Percentiles rank a stretch among this genome's conserved stretches.
phyloP scores from a whole-genome alignment of 306 rosid genomes.

The Arachis stenosperma region DNA sequence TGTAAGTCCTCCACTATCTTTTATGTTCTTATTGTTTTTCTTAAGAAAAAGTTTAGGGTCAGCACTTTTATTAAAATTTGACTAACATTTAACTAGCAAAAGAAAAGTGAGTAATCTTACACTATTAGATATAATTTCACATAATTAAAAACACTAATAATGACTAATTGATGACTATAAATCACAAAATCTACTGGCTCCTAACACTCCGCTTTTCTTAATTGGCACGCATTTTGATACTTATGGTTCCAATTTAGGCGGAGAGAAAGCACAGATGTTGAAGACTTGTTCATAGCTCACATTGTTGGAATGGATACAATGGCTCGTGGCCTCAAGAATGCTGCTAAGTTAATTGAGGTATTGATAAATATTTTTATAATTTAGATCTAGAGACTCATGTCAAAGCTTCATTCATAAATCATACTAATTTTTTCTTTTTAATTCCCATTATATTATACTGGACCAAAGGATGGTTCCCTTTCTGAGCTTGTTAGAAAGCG shows the following conservation, averaged over 20 bases:
- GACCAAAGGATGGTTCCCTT: slow-evolving; percentile 77
- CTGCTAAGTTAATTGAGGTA: slow-evolving; percentile 80
- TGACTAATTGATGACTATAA: too few relatives aligned
- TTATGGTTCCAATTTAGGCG: slow-evolving; percentile 51
- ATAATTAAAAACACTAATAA: too few relatives aligned
- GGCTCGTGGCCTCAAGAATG: slow-evolving; percentile 89
- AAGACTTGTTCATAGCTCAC: slow-evolving; percentile 93
- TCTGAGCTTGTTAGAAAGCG: slow-evolving; percentile 81
- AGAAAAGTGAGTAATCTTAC: too few relatives aligned
- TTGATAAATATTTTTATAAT: background rate
- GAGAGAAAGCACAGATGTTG: slow-evolving; percentile 97
- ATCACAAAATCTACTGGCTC: too few relatives aligned
- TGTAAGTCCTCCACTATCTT: slow-evolving; percentile 55
- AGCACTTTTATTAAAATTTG: background rate
- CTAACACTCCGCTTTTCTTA: background rate
- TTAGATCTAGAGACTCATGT: background rate
- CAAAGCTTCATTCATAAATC: background rate
- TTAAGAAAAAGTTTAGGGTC: too few relatives aligned
- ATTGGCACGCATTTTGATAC: background rate
- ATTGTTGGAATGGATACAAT: slow-evolving; percentile 87
- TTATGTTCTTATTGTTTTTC: too few relatives aligned
- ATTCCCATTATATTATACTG: slow-evolving; percentile 31
- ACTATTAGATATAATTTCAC: too few relatives aligned
- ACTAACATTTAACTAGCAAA: too few relatives aligned
- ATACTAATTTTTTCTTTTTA: slow-evolving; percentile 5